Evolutionary conservation across 495 filamentous ascomycete species (phyloP).

Genomic region (Bombardia bombarda): DNA sequence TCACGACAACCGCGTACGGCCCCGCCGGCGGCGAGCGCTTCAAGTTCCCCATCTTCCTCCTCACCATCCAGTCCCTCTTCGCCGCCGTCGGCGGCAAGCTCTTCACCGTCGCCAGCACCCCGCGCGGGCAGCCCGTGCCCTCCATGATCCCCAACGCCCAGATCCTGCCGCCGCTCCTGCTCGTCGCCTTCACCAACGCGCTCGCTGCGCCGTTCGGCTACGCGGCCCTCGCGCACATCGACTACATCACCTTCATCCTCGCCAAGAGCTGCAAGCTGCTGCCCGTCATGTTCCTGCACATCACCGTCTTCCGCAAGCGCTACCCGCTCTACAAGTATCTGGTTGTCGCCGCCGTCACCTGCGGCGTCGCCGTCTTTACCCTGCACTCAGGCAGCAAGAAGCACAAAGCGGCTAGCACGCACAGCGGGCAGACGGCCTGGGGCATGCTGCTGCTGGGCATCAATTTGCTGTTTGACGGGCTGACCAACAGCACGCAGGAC

Average conservation of each 20-base stretch:
- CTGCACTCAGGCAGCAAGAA: slow-evolving; percentile 67
- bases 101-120: slow-evolving; percentile 68
- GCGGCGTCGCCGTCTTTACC: slow-evolving; percentile 91
- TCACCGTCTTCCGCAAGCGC: slow-evolving; percentile 80
- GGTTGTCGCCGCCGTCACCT: slow-evolving; percentile 82
- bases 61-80: slow-evolving; percentile 91
- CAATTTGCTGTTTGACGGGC: slow-evolving; percentile 89
- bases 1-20: slow-evolving; percentile 90
- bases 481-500: slow-evolving; percentile 95
- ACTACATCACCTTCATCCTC: slow-evolving; percentile 98
- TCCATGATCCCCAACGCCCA: slow-evolving; percentile 66
- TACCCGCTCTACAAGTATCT: slow-evolving; percentile 97
- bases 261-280: slow-evolving; percentile 97
- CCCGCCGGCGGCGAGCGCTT: slow-evolving; percentile 56
- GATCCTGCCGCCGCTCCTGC: slow-evolving; percentile 60
- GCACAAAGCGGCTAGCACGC: slow-evolving; percentile 29
- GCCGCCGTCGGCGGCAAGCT: slow-evolving; percentile 71
- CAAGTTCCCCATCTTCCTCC: slow-evolving; percentile 87
- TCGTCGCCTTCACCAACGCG: slow-evolving; percentile 79
- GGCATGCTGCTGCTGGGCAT: slow-evolving; percentile 80
- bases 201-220: slow-evolving; percentile 94
- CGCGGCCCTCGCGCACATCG: slow-evolving; percentile 84
- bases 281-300: slow-evolving; percentile 92
- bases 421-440: slow-evolving; percentile 46
- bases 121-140: slow-evolving; percentile 36